Evolutionary conservation across 257 asterid species (phyloP).

Genomic region (Anisodus tanguticus): DNA sequence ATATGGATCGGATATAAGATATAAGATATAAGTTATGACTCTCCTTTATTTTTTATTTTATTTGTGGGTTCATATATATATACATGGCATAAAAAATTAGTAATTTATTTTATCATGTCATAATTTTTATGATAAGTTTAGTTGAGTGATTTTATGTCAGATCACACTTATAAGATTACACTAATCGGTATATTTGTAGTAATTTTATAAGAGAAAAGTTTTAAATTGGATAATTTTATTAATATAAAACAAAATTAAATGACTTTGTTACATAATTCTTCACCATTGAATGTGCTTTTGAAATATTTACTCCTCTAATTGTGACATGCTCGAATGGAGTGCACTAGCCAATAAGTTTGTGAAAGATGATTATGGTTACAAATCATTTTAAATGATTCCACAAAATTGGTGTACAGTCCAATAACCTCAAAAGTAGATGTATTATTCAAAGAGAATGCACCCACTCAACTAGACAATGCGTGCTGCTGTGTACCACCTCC

Average conservation of each 20-base stretch:
- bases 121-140: too few relatives aligned
- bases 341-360: neutral
- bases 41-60: too few relatives aligned
- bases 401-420: slow-evolving; percentile 26
- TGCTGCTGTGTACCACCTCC: slow-evolving; percentile 75
- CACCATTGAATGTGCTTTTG: neutral
- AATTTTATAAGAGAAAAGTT: too few relatives aligned
- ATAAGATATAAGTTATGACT: too few relatives aligned
- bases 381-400: neutral
- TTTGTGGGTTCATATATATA: too few relatives aligned
- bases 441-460: slow-evolving; percentile 40
- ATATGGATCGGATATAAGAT: too few relatives aligned
- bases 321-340: neutral
- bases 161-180: too few relatives aligned
- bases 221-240: too few relatives aligned
- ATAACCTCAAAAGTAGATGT: slow-evolving; percentile 33
- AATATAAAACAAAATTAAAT: neutral
- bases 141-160: too few relatives aligned
- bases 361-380: slow-evolving; percentile 8
- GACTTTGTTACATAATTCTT: neutral
- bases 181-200: too few relatives aligned
- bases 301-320: neutral
- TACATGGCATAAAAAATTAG: too few relatives aligned
- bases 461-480: slow-evolving; percentile 66
- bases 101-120: too few relatives aligned